Conservation (phyloP, 352 stramenopile species). For the Phytophthora agathidicida region DNA sequence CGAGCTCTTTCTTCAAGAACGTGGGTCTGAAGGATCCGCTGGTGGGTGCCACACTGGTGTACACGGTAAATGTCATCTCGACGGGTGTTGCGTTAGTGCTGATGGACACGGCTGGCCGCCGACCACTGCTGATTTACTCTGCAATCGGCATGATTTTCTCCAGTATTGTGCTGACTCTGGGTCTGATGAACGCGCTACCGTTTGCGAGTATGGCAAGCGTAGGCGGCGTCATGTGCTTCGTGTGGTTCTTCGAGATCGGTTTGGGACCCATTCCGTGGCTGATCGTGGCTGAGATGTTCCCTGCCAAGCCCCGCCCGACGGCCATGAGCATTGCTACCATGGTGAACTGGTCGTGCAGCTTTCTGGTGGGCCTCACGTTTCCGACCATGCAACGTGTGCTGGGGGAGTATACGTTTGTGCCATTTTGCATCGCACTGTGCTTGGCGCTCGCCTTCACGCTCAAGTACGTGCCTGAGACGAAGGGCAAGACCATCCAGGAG, state of each 20-base stretch:
- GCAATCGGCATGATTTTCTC: constrained; percentile 72
- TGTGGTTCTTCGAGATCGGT: constrained; percentile 78
- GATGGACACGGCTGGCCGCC: constrained; percentile 76
- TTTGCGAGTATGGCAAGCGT: constrained; percentile 67
- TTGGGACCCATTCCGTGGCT: constrained; percentile 95
- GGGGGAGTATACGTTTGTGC: constrained; percentile 90
- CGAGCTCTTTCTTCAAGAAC: constrained; percentile 78
- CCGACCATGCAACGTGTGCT: constrained; percentile 89
- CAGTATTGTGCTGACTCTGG: constrained; percentile 67
- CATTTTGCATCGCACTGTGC: constrained; percentile 88
- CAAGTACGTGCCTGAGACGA: constrained; percentile 91
- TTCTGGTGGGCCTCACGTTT: constrained; percentile 94
- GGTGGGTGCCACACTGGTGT: constrained; percentile 66
- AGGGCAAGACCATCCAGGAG: constrained; percentile 82
- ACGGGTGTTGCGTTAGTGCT: constrained; percentile 73
- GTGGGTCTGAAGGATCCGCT: constrained; percentile 71
- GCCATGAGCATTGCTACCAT: constrained; percentile 92
- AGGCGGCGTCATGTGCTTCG: constrained; percentile 76
- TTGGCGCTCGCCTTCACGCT: constrained; percentile 79
- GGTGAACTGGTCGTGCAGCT: constrained; percentile 96
- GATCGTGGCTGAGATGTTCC: constrained; percentile 97
- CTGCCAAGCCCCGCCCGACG: constrained; percentile 91
- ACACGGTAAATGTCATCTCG: constrained; percentile 75
- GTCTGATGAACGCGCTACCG: constrained; percentile 65
- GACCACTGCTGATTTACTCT: constrained; percentile 77